These are phyloP conservation scores for Fraxinus albicans DNA, from an alignment of 305 asterid species.

Conservation along the genomic window DNA sequence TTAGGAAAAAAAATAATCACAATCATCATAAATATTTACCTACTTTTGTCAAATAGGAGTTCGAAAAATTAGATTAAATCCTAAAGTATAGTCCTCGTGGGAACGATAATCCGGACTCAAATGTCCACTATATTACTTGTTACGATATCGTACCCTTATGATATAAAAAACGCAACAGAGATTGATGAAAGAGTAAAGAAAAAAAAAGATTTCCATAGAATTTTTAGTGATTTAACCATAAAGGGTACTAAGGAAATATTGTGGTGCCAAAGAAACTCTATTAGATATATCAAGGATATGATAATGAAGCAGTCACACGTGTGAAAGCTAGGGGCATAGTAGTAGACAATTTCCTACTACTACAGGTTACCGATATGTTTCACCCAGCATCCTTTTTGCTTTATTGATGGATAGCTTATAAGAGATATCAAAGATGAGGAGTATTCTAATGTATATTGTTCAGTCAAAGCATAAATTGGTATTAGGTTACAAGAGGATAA, in stretches of 20 bases:
- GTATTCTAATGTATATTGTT: neutral
- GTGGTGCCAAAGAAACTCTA: neutral
- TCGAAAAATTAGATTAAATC: no score
- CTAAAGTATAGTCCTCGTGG: no score
- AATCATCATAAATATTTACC: no score
- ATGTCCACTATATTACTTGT: no score
- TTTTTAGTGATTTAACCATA: neutral
- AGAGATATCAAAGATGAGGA: neutral
- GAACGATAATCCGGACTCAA: no score
- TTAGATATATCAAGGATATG: neutral
- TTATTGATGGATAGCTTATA: neutral
- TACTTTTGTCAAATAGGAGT: no score
- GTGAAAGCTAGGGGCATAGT: neutral
- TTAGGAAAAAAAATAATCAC: no score
- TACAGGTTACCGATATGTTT: neutral
- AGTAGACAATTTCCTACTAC: neutral
- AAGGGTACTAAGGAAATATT: neutral
- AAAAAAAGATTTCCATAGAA: neutral
- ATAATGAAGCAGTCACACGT: neutral
- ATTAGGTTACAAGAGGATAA: neutral
- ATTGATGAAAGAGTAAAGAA: neutral
- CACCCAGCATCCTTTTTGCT: neutral
- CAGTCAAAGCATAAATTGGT: neutral
- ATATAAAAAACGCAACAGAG: no score
- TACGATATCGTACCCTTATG: no score